Base-by-base conservation (phyloP, 306 rosid species). In the Gastrolobium bilobum region DNA sequence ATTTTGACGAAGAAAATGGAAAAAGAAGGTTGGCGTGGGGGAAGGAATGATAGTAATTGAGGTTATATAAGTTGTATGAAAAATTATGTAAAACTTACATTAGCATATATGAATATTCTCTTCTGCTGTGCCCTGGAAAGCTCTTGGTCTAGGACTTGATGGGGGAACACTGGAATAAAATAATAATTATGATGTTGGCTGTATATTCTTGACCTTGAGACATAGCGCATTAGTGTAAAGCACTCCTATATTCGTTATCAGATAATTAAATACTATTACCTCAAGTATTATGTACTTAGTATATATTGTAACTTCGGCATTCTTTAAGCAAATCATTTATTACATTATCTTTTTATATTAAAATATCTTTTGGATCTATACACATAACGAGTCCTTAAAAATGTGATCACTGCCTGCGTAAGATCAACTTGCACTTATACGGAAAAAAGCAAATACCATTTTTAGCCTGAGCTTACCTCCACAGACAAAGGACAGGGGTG, bases 111-210 rank as follows among this genome's bases (percentile, higher is more conserved):
- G 61, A 69, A 69, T 50, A n/a, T 50, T 35, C 34, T 31, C 13
- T 47, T 48, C 60, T 34, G 33, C 3, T 68, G 60, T 33, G 46
- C 11, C n/a, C 37, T 9, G 74, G 8, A 48, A 68, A 69, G 46
- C 14, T 48, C 34, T 43, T 66, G 10, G 29, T 69, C 14, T 48
- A 6, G 4, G 8, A 54, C 61, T 70, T 8, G 47, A 15, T 20
- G 51, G 5, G 35, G 33, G 14, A 51, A 29, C n/a, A 33, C 30
- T 34, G 2, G 62, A 57, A 57, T 14, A 34, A 60, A 13, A 2
- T 11, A 61, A 10, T 10, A 4, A 33, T 30, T 0, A 40, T 37
- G 68, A 13, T 6, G 47, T 37, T 37, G 7, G 31, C 44, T 44
- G 30, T 13, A 8, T n/a, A 33, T 14, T 74, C 46, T 20, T 30